Evolutionary conservation across 495 filamentous ascomycete species (phyloP).

Genomic region (Aspergillus sparsus): DNA sequence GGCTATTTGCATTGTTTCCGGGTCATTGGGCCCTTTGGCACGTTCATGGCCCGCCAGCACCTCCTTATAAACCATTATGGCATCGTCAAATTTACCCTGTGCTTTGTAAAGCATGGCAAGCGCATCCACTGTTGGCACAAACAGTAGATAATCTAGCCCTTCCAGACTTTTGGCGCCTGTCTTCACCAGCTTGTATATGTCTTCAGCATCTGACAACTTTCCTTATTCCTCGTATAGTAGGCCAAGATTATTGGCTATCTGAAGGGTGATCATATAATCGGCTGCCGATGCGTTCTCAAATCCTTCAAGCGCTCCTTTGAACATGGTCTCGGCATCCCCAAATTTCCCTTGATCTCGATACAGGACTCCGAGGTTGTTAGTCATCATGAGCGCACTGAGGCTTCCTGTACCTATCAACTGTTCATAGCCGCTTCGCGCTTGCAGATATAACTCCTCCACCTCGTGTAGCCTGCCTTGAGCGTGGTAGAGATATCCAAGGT

Average conservation of each 20-base stretch:
- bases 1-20: constrained; percentile 7
- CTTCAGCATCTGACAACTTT: constrained; percentile 4
- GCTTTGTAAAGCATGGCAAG: constrained; percentile 5
- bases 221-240: constrained; percentile 2
- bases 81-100: constrained; percentile 1
- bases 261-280: background rate
- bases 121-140: background rate
- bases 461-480: constrained; percentile 29
- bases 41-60: constrained; percentile 34
- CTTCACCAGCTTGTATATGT: background rate
- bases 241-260: background rate
- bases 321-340: constrained; percentile 19
- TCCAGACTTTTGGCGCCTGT: background rate
- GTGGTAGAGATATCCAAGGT: constrained; percentile 26
- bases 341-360: constrained; percentile 5
- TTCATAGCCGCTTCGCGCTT: constrained; percentile 1
- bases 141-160: background rate
- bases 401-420: background rate
- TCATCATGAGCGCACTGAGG: background rate
- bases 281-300: background rate
- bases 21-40: constrained; percentile 29
- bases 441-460: constrained; percentile 2
- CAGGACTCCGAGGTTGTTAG: constrained; percentile 10
- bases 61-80: constrained; percentile 35
- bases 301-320: background rate